These are phyloP conservation scores for Theobroma cacao DNA, from an alignment of 345 rosid genomes.

Conservation along the genomic window DNA sequence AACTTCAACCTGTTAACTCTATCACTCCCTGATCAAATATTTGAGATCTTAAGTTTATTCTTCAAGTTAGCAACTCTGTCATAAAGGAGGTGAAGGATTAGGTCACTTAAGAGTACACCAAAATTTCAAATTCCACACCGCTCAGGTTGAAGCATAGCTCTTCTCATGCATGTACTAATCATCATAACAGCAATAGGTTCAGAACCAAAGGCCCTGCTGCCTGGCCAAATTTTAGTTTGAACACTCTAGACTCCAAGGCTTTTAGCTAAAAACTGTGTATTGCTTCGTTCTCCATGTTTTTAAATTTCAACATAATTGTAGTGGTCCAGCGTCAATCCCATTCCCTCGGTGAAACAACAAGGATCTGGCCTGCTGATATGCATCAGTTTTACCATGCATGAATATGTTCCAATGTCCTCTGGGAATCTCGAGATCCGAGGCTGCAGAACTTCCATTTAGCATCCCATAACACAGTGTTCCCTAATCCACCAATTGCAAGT, in stretches of 20 bases:
- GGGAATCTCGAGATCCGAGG: constrained; percentile 22
- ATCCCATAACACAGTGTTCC: constrained; percentile 13
- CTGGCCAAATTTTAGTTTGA: background rate
- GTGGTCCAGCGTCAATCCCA: background rate
- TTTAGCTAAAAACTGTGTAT: background rate
- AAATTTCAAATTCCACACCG: too few relatives aligned
- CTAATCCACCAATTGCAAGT: background rate
- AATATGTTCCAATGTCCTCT: constrained; percentile 15
- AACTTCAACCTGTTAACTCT: background rate
- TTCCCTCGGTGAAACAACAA: background rate
- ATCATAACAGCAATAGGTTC: background rate
- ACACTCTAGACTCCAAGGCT: too few relatives aligned
- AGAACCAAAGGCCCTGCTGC: background rate
- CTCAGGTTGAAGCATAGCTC: too few relatives aligned
- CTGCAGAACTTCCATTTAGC: constrained; percentile 1
- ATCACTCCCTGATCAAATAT: background rate
- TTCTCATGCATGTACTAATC: too few relatives aligned
- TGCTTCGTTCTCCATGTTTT: background rate
- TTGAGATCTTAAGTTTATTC: background rate
- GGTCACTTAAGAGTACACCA: too few relatives aligned
- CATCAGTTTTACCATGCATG: constrained; percentile 8
- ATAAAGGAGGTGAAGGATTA: background rate
- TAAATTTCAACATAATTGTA: background rate
- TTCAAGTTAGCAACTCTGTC: background rate
- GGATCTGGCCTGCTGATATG: background rate